Conservation (phyloP, 495 filamentous ascomycete genomes). For the Zalerion maritima region DNA sequence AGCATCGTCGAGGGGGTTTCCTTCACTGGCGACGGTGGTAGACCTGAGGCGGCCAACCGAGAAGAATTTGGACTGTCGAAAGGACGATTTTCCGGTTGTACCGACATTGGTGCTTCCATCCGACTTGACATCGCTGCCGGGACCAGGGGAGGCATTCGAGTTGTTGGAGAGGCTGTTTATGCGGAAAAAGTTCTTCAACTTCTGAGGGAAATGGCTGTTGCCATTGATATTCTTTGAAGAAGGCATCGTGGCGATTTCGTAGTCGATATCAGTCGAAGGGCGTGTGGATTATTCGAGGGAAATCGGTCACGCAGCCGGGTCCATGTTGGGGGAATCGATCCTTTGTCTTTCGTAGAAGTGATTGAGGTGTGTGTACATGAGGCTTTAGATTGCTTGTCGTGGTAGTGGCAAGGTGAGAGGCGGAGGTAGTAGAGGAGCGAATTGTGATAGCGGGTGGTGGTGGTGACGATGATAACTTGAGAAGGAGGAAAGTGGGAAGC, state of each 20-base stretch:
- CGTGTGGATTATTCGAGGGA: neutral
- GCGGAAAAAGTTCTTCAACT: conserved; percentile 94
- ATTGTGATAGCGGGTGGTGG: no score
- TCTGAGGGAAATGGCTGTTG: conserved; percentile 61
- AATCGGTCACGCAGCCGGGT: conserved; percentile 14
- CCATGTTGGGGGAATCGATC: conserved; percentile 14
- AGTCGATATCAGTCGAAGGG: neutral
- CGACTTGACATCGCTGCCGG: conserved; percentile 19
- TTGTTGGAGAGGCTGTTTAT: conserved; percentile 61
- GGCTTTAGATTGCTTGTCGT: neutral
- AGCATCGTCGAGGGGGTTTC: conserved; percentile 74
- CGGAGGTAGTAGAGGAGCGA: no score
- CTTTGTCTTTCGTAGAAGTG: no score
- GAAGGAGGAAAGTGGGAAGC: no score
- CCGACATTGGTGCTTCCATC: conserved; percentile 48
- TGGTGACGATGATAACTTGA: no score
- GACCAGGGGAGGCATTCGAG: conserved; percentile 29
- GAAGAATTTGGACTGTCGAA: conserved; percentile 74
- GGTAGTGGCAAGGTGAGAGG: neutral
- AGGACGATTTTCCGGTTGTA: no score
- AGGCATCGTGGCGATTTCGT: conserved; percentile 23
- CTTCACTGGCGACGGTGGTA: conserved; percentile 84
- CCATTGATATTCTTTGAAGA: conserved; percentile 26
- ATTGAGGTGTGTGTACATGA: conserved; percentile 1
- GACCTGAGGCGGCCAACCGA: conserved; percentile 66